Evolutionary conservation across 2,329 filamentous ascomycete species (phyloP), one percentile per base, ranked within the genome.

Genomic region (Microcyclospora pomicola): DNA sequence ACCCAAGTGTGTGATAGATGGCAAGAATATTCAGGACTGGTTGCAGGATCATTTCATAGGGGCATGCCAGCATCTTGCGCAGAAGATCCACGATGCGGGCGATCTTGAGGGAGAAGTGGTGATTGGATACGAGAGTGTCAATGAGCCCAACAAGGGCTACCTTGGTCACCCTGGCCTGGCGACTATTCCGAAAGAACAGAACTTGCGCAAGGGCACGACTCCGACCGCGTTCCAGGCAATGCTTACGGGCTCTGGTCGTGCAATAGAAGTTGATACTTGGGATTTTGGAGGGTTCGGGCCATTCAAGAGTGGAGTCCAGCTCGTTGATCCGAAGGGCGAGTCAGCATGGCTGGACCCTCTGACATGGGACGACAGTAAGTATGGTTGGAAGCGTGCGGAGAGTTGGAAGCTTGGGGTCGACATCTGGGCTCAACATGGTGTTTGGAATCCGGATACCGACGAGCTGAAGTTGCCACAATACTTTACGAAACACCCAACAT

Each of bases 191-290:
- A 72, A 75, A 40, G 85, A 94, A 41, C 87, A 96, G 54, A 84
- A 87, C 36, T 65, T 96, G 35, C 85, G 93, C 54, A 92, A 96
- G 57, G 86, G 87, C 12, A 93, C 87, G 4, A 85, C 81, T 15
- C 91, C 91, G 15, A 96, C 91, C 3, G 80, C 86, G 43, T 98
- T 88, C 76, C 92, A 98, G 62, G 80, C 84, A 2, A 82, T 98
- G 27, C 67, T 96, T 27, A 88, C 82, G 0, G 91, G 87, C n/a
- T 86, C 85, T 39, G 91, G 91, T 2, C 73, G 85, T 43, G 81
- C 91, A 31, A 87, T 84, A 52, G 91, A 98, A 62, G 72, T 95
- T 31, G 79, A 88, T 38, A 84, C 79, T 0, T 98, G 84, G 81
- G 87, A 88, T 33, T 94, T 98, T 69, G 91, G 88, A 19, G 80